phyloP scores from a whole-genome alignment of 345 rosid species.

The Citrus sp. region DNA sequence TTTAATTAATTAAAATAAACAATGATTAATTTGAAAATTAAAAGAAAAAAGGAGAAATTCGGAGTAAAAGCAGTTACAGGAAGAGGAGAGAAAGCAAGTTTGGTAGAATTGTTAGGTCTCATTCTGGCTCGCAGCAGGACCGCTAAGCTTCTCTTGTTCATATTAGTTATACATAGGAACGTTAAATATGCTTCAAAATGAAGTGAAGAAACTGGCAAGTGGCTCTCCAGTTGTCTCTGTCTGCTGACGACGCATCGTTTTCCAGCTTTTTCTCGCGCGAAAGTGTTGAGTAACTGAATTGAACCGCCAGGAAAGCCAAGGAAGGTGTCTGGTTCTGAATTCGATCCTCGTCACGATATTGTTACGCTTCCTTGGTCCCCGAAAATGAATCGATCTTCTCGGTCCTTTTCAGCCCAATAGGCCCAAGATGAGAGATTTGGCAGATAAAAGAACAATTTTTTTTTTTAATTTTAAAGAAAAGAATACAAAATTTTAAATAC shows the following conservation, averaged over 20 bases:
- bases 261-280: neutral
- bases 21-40: neutral
- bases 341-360: neutral
- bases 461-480: no score
- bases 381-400: no score
- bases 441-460: no score
- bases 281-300: neutral
- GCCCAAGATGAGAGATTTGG: no score
- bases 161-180: neutral
- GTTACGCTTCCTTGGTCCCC: no score
- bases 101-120: slow-evolving; percentile 49
- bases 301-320: neutral
- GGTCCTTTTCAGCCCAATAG: no score
- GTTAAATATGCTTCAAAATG: neutral
- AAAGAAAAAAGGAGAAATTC: neutral
- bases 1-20: neutral
- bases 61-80: slow-evolving; percentile 33
- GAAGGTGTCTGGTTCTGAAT: neutral
- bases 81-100: slow-evolving; percentile 42
- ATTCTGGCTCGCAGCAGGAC: slow-evolving; percentile 73
- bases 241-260: neutral
- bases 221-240: neutral
- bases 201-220: neutral
- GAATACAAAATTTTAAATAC: no score
- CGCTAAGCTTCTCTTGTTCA: slow-evolving; percentile 76